phyloP scores from a whole-genome alignment of 2,329 filamentous ascomycete genomes.

The Sclerotinia minor region DNA sequence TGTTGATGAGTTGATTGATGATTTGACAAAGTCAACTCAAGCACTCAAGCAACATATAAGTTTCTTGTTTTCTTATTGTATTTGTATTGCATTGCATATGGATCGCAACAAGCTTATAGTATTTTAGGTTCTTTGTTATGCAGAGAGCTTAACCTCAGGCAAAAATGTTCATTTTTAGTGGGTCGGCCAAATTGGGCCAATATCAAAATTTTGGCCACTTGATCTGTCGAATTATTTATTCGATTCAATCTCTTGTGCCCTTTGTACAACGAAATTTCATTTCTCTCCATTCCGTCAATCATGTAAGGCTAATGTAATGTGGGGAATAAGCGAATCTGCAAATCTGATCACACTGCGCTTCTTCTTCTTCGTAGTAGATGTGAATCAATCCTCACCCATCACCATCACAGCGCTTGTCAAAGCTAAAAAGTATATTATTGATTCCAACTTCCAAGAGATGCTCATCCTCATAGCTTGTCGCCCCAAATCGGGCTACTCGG shows the following conservation, averaged over 20 bases:
- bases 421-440: conserved; percentile 13
- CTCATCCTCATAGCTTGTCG: too few species aligned
- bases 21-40: neutral
- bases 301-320: neutral
- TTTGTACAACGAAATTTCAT: conserved; percentile 10
- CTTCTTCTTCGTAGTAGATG: neutral
- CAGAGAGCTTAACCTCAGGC: neutral
- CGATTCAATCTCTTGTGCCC: conserved; percentile 1
- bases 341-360: conserved; percentile 7
- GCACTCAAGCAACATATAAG: too few species aligned
- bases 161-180: neutral
- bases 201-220: conserved; percentile 11
- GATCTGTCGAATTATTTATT: neutral
- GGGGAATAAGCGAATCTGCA: neutral
- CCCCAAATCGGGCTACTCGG: neutral
- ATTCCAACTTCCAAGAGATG: neutral
- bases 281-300: neutral
- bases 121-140: conserved; percentile 3
- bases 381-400: neutral
- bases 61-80: neutral
- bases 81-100: neutral
- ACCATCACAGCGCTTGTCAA: conserved; percentile 14
- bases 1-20: neutral
- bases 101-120: neutral
- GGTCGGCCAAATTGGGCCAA: neutral